Evolutionary conservation across 2,329 filamentous ascomycete genomes (phyloP).

Genomic region (Ophiostoma fasciatum): DNA sequence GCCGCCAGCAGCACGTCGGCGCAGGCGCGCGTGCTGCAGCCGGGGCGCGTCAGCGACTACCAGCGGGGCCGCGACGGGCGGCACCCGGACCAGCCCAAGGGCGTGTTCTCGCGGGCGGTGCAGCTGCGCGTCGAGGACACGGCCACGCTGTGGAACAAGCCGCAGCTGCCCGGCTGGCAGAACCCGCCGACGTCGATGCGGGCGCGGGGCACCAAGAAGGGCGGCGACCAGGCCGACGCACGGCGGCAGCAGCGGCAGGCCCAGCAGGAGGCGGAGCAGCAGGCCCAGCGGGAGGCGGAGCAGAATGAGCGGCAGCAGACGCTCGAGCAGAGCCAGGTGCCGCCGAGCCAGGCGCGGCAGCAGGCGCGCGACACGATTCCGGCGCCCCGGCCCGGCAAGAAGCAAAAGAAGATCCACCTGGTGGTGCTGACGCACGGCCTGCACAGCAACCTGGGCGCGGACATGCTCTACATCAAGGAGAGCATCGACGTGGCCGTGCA

Average conservation of each 20-base stretch:
- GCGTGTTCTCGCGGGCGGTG: conserved; percentile 74
- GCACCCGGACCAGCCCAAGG: conserved; percentile 50
- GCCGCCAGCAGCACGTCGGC: neutral
- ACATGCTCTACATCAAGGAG: conserved; percentile 96
- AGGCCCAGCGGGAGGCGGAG: too few species aligned
- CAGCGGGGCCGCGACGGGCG: conserved; percentile 48
- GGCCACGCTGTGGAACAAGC: conserved; percentile 82
- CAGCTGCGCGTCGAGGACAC: conserved; percentile 76
- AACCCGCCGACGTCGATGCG: conserved; percentile 16
- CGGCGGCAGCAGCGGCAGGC: neutral
- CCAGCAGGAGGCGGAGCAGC: too few species aligned
- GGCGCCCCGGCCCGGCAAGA: conserved; percentile 18
- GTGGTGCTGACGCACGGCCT: conserved; percentile 88
- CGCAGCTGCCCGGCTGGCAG: conserved; percentile 37
- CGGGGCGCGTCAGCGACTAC: conserved; percentile 63
- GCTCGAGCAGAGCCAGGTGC: conserved; percentile 3
- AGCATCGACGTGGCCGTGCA: conserved; percentile 77
- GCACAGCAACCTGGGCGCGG: conserved; percentile 87
- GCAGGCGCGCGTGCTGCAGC: conserved; percentile 30
- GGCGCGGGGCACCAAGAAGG: conserved; percentile 7
- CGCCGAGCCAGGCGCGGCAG: conserved; percentile 9
- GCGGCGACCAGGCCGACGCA: too few species aligned
- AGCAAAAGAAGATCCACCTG: conserved; percentile 70
- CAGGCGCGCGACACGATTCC: conserved; percentile 4
- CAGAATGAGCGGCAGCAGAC: neutral